These are phyloP conservation scores for Typha latifolia DNA, from an alignment of 176 grass and related monocot species.

Conservation along the genomic window DNA sequence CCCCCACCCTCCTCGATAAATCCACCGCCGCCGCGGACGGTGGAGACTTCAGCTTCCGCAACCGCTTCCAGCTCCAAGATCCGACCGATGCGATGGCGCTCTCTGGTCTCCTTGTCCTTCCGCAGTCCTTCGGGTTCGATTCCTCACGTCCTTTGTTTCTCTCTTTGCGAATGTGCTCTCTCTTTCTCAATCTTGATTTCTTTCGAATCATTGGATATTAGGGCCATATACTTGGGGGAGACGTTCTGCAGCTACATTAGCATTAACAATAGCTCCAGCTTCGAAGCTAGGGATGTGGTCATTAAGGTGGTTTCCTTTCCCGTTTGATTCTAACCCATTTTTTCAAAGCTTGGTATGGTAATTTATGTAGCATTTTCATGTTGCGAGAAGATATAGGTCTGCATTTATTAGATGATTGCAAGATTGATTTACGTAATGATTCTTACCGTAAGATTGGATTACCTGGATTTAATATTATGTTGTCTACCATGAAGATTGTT, in stretches of 20 bases:
- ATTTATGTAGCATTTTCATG: too few relatives aligned
- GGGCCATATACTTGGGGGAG: conserved; percentile 96
- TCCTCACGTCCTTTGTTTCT: not conserved
- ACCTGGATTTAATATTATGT: too few relatives aligned
- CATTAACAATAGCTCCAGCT: conserved; percentile 93
- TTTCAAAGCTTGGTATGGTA: too few relatives aligned
- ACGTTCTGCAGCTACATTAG: conserved; percentile 99
- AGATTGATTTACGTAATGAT: too few relatives aligned
- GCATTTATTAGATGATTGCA: too few relatives aligned
- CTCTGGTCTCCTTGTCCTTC: conserved; percentile 73
- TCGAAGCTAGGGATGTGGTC: conserved; percentile 70
- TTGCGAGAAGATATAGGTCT: too few relatives aligned
- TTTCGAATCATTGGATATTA: conserved; percentile 29
- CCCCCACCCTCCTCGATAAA: conserved; percentile 13
- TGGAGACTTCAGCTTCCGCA: conserved; percentile 81
- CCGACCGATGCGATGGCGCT: conserved; percentile 78
- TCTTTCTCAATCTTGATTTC: conserved; percentile 4
- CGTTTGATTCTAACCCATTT: not conserved
- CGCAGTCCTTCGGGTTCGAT: conserved; percentile 75
- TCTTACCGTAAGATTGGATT: too few relatives aligned
- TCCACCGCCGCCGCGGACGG: conserved; percentile 17
- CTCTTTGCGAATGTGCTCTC: conserved; percentile 1
- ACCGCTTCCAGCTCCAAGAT: conserved; percentile 70
- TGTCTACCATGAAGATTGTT: too few relatives aligned
- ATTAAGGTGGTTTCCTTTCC: conserved; percentile 59